Evolutionary conservation across 257 asterid species (phyloP).

Genomic region (Nyctanthes arbortristis): DNA sequence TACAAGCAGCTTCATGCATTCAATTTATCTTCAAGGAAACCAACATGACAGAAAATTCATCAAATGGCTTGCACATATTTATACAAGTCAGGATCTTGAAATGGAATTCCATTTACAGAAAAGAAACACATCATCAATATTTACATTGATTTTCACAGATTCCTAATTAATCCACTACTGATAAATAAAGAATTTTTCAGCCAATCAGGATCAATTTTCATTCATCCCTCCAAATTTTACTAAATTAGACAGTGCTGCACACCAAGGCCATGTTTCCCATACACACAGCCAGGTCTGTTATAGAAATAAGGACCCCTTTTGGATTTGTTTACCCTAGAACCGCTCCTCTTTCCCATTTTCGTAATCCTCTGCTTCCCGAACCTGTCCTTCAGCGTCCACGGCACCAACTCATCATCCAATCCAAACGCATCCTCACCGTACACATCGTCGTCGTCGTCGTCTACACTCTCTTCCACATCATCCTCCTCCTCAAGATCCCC

Average conservation of each 20-base stretch:
- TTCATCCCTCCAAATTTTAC: too few species aligned
- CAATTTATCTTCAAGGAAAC: too few species aligned
- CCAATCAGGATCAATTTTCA: slow-evolving; percentile 18
- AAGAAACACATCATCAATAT: too few species aligned
- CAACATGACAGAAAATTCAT: too few species aligned
- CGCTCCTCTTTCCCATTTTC: slow-evolving; percentile 70
- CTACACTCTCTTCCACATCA: too few species aligned
- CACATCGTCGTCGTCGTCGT: slow-evolving; percentile 13
- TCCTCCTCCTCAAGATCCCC: slow-evolving; percentile 10
- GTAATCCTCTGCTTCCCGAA: slow-evolving; percentile 67
- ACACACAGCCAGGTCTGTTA: slow-evolving; percentile 13
- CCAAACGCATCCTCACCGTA: slow-evolving; percentile 36
- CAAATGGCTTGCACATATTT: too few species aligned
- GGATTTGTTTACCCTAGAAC: slow-evolving; percentile 41
- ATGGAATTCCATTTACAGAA: too few species aligned
- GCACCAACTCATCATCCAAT: slow-evolving; percentile 78
- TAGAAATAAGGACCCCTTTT: slow-evolving; percentile 52
- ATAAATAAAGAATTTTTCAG: background rate
- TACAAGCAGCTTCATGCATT: too few species aligned
- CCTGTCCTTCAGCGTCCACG: slow-evolving; percentile 54
- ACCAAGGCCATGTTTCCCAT: slow-evolving; percentile 7
- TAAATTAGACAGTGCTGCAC: background rate
- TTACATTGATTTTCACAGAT: too few species aligned
- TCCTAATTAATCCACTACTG: too few species aligned
- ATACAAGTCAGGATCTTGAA: too few species aligned